phyloP scores from a whole-genome alignment of 306 rosid species.

The Prunus armeniaca region DNA sequence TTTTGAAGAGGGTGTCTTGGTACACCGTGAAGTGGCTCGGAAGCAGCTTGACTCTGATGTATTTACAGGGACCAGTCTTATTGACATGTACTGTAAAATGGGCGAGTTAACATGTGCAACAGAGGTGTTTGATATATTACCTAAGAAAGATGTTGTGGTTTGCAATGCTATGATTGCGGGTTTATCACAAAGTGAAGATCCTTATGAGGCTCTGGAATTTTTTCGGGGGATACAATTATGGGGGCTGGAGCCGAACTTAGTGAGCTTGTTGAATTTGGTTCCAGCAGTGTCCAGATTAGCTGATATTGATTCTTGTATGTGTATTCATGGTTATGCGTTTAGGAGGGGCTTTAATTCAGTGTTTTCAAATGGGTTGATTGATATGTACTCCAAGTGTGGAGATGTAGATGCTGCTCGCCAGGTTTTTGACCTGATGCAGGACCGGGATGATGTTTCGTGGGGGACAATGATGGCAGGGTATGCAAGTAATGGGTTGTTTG shows the following conservation, averaged over 20 bases:
- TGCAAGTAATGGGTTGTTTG: constrained; percentile 37
- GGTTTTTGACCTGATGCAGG: constrained; percentile 41
- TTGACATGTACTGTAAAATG: constrained; percentile 61
- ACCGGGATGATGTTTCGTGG: constrained; percentile 53
- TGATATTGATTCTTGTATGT: constrained; percentile 50
- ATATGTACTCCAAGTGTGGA: constrained; percentile 71
- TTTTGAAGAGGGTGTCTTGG: constrained; percentile 41
- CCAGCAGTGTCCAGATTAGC: constrained; percentile 54
- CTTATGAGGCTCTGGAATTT: constrained; percentile 38
- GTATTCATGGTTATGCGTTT: constrained; percentile 58
- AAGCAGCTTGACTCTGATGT: constrained; percentile 45
- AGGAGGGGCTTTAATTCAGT: constrained; percentile 37
- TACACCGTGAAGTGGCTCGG: constrained; percentile 43
- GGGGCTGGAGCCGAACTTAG: constrained; percentile 41
- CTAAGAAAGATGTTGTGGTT: constrained; percentile 44
- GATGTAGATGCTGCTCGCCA: constrained; percentile 36
- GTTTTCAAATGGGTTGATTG: constrained; percentile 57
- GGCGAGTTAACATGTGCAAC: constrained; percentile 48
- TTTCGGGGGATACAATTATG: constrained; percentile 44
- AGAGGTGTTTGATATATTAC: constrained; percentile 54
- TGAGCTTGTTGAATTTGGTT: constrained; percentile 67
- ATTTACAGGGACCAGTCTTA: constrained; percentile 63
- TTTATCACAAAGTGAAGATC: constrained; percentile 50
- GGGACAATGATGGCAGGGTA: constrained; percentile 70
- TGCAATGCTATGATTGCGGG: constrained; percentile 74